Percentiles rank a stretch among this genome's conserved stretches.
These are phyloP conservation scores for Emericellopsis terricola DNA, from an alignment of 495 filamentous ascomycete genomes.

Conservation along the genomic window DNA sequence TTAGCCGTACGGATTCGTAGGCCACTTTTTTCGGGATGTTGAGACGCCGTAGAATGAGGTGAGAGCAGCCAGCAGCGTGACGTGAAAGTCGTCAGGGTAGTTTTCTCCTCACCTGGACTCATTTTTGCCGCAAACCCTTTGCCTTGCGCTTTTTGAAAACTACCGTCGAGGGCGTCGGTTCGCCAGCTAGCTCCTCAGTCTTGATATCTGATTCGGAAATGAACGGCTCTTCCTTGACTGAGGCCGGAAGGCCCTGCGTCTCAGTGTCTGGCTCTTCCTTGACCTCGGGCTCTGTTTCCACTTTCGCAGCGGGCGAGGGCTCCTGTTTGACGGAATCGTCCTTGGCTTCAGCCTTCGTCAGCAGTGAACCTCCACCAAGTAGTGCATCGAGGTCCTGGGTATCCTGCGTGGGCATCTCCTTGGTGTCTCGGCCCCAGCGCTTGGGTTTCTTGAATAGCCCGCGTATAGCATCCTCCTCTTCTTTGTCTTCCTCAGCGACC, in stretches of 20 bases:
- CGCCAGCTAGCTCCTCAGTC: background rate
- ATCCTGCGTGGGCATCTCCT: slow-evolving; percentile 45
- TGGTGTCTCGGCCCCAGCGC: slow-evolving; percentile 59
- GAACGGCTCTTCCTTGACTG: slow-evolving; percentile 7
- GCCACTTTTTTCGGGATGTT: too few species aligned
- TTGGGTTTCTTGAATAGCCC: slow-evolving; percentile 35
- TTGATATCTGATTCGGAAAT: background rate
- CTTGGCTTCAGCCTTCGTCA: slow-evolving; percentile 12
- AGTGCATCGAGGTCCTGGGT: slow-evolving; percentile 55
- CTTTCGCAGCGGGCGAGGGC: background rate
- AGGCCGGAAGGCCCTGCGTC: slow-evolving; percentile 3
- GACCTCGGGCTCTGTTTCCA: background rate
- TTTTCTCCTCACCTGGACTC: too few species aligned
- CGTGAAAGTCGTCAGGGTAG: too few species aligned
- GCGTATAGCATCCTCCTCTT: slow-evolving; percentile 40
- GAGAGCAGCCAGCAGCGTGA: too few species aligned
- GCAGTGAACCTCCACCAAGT: slow-evolving; percentile 27
- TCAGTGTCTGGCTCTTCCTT: slow-evolving; percentile 1
- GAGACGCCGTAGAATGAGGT: too few species aligned
- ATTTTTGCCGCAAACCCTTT: slow-evolving; percentile 48
- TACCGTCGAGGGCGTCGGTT: slow-evolving; percentile 15
- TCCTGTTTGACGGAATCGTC: slow-evolving; percentile 11
- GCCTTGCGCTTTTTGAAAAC: slow-evolving; percentile 88
- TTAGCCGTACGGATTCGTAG: too few species aligned
- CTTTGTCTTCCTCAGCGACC: slow-evolving; percentile 42